A percentile compares a stretch with the other conserved stretches of the same genome.
Evolutionary conservation across 169 alveolate species (phyloP).

Genomic region (Plasmodium blacklocki): DNA sequence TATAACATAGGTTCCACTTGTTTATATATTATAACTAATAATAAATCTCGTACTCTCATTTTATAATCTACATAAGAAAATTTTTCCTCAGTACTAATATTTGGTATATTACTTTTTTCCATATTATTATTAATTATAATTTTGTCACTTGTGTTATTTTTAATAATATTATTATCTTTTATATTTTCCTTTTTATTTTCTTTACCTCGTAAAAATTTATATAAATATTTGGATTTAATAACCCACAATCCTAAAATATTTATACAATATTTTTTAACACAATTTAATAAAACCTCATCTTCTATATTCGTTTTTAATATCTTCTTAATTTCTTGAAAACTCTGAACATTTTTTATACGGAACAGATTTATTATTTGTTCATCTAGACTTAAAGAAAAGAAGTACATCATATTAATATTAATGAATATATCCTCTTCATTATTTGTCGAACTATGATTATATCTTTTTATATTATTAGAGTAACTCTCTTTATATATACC

Average conservation of each 20-base stretch:
- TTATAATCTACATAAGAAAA: conserved; percentile 73
- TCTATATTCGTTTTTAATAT: conserved; percentile 46
- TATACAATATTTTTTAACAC: conserved; percentile 61
- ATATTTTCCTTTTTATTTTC: conserved; percentile 28
- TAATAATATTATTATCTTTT: neutral
- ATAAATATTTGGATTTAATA: conserved; percentile 73
- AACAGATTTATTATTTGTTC: conserved; percentile 63
- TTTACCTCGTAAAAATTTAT: conserved; percentile 73
- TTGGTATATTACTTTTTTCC: too few relatives aligned
- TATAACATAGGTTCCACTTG: conserved; percentile 63
- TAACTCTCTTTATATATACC: conserved; percentile 12
- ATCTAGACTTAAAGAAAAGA: conserved; percentile 64
- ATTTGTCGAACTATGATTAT: conserved; percentile 3
- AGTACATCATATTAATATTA: conserved; percentile 57
- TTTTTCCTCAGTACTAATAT: neutral
- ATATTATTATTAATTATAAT: neutral
- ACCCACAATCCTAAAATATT: conserved; percentile 69
- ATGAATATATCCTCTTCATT: conserved; percentile 30
- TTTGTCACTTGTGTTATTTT: neutral
- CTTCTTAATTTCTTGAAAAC: conserved; percentile 44
- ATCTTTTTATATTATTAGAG: neutral
- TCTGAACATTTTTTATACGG: conserved; percentile 72
- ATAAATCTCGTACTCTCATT: conserved; percentile 63
- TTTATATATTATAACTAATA: conserved; percentile 51
- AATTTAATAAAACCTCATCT: conserved; percentile 14